These are phyloP conservation scores for Botrytis porri DNA, from an alignment of 2,329 filamentous ascomycete species.

Conservation along the genomic window DNA sequence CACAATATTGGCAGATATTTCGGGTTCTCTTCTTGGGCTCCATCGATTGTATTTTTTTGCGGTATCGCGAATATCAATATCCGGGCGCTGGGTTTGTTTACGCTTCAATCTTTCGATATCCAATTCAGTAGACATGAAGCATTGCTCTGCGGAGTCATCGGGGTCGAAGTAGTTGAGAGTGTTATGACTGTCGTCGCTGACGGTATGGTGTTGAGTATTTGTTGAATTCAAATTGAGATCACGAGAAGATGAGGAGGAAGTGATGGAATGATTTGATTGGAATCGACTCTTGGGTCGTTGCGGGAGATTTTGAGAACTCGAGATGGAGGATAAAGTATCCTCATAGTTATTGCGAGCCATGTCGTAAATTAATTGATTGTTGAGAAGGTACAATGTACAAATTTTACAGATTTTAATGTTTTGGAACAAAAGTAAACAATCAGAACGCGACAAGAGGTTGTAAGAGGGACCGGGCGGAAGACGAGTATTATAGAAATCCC, in stretches of 20 bases:
- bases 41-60: slow-evolving; percentile 38
- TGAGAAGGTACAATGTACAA: slow-evolving; percentile 4
- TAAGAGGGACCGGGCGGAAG: background rate
- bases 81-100: slow-evolving; percentile 27
- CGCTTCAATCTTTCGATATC: slow-evolving; percentile 10
- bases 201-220: slow-evolving; percentile 14
- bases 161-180: slow-evolving; percentile 8
- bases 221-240: slow-evolving; percentile 6
- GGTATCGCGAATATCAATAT: slow-evolving; percentile 34
- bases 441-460: background rate
- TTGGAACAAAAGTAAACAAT: slow-evolving; percentile 8
- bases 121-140: slow-evolving; percentile 10
- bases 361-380: background rate
- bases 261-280: background rate
- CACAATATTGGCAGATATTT: slow-evolving; percentile 44
- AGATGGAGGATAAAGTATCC: slow-evolving; percentile 13
- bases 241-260: slow-evolving; percentile 1
- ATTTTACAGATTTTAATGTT: background rate
- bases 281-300: slow-evolving; percentile 14
- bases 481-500: slow-evolving; percentile 8
- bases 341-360: slow-evolving; percentile 6
- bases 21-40: slow-evolving; percentile 33
- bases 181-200: background rate
- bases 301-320: slow-evolving; percentile 4
- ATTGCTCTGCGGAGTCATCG: slow-evolving; percentile 11